Conservation (phyloP, 257 asterid genomes). For the Nicotiana sylvestris region DNA sequence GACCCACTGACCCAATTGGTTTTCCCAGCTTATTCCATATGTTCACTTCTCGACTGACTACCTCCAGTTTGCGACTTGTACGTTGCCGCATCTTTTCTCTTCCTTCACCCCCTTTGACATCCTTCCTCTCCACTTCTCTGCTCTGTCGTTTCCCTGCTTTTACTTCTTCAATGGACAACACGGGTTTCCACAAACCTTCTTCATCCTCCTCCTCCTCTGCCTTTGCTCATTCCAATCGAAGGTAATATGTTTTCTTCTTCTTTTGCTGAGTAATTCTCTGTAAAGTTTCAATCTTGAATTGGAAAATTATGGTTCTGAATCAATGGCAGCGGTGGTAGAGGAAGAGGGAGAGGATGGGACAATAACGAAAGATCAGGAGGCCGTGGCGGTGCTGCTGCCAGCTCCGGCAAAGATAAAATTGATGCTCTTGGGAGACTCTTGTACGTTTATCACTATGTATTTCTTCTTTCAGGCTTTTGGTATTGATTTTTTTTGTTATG, state of each 20-base stretch:
- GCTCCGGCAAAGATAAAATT: conserved; percentile 54
- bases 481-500: neutral
- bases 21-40: neutral
- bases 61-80: conserved; percentile 30
- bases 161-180: neutral
- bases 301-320: neutral
- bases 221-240: conserved; percentile 34
- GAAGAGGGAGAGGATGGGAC: conserved; percentile 34
- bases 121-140: conserved; percentile 22
- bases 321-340: conserved; percentile 42
- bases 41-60: conserved; percentile 4
- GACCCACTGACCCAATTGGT: too few relatives aligned
- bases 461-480: neutral
- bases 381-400: conserved; percentile 28
- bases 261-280: too few relatives aligned
- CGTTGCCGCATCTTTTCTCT: conserved; percentile 26
- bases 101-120: conserved; percentile 18
- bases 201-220: conserved; percentile 41
- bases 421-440: conserved; percentile 78
- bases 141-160: conserved; percentile 11
- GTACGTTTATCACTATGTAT: conserved; percentile 31
- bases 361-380: conserved; percentile 38
- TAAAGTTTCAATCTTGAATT: neutral
- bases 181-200: neutral
- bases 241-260: conserved; percentile 26